A percentile compares a stretch with the other conserved stretches of the same genome.
These are phyloP conservation scores for Thelonectria olida DNA, from an alignment of 2,329 filamentous ascomycete species.

Conservation along the genomic window DNA sequence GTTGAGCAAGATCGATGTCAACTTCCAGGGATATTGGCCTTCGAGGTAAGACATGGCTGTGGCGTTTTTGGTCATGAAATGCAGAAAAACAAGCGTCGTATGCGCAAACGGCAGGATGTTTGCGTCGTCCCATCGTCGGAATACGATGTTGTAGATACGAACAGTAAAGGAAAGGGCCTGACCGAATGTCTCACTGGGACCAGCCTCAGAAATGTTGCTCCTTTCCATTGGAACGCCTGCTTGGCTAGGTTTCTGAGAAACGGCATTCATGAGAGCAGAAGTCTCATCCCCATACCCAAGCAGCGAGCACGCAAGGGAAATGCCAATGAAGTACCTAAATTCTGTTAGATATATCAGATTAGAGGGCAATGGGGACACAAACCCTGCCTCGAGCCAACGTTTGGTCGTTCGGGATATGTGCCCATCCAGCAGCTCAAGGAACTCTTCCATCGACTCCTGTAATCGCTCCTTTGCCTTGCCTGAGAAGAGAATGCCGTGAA, in stretches of 20 bases:
- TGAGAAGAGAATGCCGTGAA: conserved; percentile 72
- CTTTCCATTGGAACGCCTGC: conserved; percentile 38
- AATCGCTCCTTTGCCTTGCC: conserved; percentile 58
- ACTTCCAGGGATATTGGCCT: conserved; percentile 61
- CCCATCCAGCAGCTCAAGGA: conserved; percentile 62
- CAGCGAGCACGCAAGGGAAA: conserved; percentile 44
- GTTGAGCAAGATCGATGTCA: conserved; percentile 51
- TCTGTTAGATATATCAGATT: conserved; percentile 7
- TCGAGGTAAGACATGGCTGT: conserved; percentile 56
- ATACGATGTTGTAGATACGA: conserved; percentile 56
- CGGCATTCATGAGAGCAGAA: conserved; percentile 56
- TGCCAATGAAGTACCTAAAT: conserved; percentile 45
- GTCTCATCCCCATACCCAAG: conserved; percentile 50
- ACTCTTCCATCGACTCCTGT: conserved; percentile 54
- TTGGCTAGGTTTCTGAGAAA: conserved; percentile 42
- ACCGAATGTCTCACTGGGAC: conserved; percentile 41
- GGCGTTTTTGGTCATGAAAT: conserved; percentile 52
- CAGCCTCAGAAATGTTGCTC: conserved; percentile 33
- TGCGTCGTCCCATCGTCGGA: conserved; percentile 62
- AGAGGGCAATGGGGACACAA: conserved; percentile 9
- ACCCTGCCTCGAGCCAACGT: conserved; percentile 62
- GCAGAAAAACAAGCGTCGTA: conserved; percentile 67
- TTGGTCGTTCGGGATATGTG: conserved; percentile 63
- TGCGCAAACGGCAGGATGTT: conserved; percentile 72
- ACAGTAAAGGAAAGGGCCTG: conserved; percentile 53